Evolutionary conservation across 140 eudicot species (phyloP).

Genomic region (Cichorium intybus): DNA sequence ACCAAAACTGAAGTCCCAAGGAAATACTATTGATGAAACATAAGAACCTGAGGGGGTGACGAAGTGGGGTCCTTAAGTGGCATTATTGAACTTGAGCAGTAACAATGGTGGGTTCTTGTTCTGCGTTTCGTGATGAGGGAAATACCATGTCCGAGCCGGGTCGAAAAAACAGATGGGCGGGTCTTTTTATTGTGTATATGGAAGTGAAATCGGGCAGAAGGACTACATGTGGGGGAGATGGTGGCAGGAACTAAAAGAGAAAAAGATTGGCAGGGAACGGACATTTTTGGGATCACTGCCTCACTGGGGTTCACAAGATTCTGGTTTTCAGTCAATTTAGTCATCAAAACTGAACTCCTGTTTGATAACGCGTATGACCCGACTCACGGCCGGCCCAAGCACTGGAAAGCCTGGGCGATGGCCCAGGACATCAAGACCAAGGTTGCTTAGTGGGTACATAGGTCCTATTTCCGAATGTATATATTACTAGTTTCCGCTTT

Average conservation of each 20-base stretch:
- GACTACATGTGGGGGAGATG: constrained; percentile 16
- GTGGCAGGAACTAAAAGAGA: constrained; percentile 4
- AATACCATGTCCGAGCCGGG: constrained; percentile 20
- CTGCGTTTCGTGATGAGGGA: constrained; percentile 12
- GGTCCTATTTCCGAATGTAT: no score
- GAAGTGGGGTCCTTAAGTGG: constrained; percentile 24
- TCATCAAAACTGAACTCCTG: background rate
- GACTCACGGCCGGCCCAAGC: no score
- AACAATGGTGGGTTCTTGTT: constrained; percentile 18
- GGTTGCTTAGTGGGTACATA: no score
- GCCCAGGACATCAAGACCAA: no score
- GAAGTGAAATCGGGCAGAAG: constrained; percentile 5
- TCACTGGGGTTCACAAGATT: constrained; percentile 10
- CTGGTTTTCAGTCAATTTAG: constrained; percentile 14
- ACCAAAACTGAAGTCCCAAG: background rate
- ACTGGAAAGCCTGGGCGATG: no score
- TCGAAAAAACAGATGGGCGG: constrained; percentile 4
- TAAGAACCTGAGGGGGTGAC: constrained; percentile 33
- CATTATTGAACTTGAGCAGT: constrained; percentile 32
- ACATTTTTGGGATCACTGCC: constrained; percentile 20
- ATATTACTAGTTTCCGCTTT: no score
- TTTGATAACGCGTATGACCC: background rate
- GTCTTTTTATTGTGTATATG: constrained; percentile 3
- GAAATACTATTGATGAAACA: background rate
- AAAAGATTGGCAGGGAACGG: constrained; percentile 15